Percentiles rank a stretch among this genome's conserved stretches.
phyloP scores from a whole-genome alignment of 306 rosid species.

The Acacia crassicarpa region DNA sequence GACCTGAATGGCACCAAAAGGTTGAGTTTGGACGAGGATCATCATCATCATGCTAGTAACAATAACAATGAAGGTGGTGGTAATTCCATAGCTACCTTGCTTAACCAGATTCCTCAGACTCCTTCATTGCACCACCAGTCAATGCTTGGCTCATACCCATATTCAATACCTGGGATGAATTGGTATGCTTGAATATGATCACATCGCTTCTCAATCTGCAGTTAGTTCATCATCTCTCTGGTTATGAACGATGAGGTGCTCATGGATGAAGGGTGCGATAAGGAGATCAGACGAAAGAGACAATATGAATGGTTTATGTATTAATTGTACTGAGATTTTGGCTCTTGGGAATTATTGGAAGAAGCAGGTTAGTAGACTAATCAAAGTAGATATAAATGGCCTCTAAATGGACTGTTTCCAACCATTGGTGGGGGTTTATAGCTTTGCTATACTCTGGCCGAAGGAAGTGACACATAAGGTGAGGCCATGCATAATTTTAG shows the following conservation, averaged over 20 bases:
- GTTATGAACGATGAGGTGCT: neutral
- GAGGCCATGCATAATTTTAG: conserved; percentile 54
- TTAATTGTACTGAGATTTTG: conserved; percentile 40
- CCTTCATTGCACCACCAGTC: conserved; percentile 68
- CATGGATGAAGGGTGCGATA: neutral
- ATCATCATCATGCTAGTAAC: neutral
- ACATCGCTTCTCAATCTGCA: conserved; percentile 7
- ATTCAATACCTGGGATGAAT: conserved; percentile 61
- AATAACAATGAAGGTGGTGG: conserved; percentile 32
- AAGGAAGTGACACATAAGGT: conserved; percentile 33
- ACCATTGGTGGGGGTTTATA: conserved; percentile 27
- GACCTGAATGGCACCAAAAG: conserved; percentile 48
- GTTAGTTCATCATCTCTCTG: neutral
- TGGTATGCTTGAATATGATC: conserved; percentile 56
- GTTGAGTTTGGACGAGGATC: conserved; percentile 44
- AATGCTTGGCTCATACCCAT: conserved; percentile 50
- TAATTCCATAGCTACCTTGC: conserved; percentile 56
- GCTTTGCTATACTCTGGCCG: conserved; percentile 18
- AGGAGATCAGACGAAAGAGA: conserved; percentile 17
- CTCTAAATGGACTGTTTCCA: conserved; percentile 33
- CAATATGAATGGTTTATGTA: conserved; percentile 24
- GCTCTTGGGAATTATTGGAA: conserved; percentile 28
- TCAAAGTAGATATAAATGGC: conserved; percentile 29
- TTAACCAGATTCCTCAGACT: conserved; percentile 72
- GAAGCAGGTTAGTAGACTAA: conserved; percentile 37